These are phyloP conservation scores for Colletotrichum aenigma DNA, from an alignment of 2,329 filamentous ascomycete species.

Conservation along the genomic window DNA sequence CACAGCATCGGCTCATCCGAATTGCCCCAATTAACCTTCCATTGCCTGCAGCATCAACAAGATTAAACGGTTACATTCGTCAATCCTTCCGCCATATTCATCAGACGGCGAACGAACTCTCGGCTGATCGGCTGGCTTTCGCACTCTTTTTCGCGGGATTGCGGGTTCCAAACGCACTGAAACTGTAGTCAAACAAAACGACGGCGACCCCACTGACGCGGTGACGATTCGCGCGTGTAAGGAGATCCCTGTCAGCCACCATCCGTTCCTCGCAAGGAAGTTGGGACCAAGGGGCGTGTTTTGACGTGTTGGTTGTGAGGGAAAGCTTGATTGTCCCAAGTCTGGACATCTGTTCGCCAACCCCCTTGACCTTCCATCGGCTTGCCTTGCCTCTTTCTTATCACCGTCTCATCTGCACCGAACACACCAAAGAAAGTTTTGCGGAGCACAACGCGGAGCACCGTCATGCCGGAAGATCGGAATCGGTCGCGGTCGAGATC, in stretches of 20 bases:
- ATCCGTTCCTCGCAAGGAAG: neutral
- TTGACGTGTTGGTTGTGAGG: neutral
- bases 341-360: neutral
- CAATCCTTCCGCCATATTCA: neutral
- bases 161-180: neutral
- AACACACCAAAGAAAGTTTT: neutral
- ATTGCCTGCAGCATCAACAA: neutral
- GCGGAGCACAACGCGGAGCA: neutral
- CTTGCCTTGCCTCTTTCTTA: neutral
- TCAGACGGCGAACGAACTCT: neutral
- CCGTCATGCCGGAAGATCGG: neutral
- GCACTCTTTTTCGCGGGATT: neutral
- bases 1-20: neutral
- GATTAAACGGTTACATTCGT: neutral
- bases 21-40: neutral
- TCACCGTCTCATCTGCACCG: neutral
- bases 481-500: constrained; percentile 18
- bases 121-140: constrained; percentile 4
- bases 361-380: neutral
- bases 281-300: neutral
- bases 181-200: constrained; percentile 17
- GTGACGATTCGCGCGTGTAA: neutral
- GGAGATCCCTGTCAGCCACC: neutral
- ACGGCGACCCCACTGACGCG: neutral
- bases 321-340: neutral